phyloP scores from a whole-genome alignment of 2,329 filamentous ascomycete species.

The Beauveria medogensis region DNA sequence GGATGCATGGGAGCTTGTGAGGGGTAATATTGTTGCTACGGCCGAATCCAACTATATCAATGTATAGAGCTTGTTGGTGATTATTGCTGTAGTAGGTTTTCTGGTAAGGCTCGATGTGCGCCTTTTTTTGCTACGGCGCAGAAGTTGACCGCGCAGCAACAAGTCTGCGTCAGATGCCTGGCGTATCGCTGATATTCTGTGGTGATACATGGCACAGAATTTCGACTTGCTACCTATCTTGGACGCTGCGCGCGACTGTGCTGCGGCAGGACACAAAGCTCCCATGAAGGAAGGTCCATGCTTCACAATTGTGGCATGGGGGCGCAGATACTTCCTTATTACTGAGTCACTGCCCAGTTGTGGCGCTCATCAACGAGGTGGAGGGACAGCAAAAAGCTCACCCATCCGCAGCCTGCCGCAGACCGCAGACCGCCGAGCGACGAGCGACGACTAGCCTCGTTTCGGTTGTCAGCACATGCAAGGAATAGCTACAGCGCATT shows the following conservation, averaged over 20 bases:
- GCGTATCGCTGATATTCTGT: not conserved
- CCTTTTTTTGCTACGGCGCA: not conserved
- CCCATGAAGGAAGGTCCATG: not conserved
- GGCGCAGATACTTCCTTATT: not conserved
- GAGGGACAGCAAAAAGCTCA: not conserved
- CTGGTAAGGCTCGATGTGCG: not conserved
- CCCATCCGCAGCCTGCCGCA: not conserved
- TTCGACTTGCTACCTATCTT: not conserved
- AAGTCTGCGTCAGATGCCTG: not conserved
- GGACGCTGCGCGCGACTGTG: not conserved
- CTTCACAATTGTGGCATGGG: conserved; percentile 6
- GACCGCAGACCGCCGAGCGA: not conserved
- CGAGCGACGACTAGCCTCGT: not conserved
- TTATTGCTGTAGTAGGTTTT: not conserved
- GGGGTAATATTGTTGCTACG: not conserved
- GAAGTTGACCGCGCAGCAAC: not conserved
- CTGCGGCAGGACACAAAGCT: not conserved
- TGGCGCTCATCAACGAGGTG: not conserved
- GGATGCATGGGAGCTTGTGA: not conserved
- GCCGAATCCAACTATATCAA: not conserved
- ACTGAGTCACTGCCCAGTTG: not conserved
- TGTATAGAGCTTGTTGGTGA: not conserved
- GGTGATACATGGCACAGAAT: not conserved
- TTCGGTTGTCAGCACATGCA: not conserved
- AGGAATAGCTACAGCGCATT: not conserved